Evolutionary conservation across 2,329 filamentous ascomycete genomes (phyloP).

Genomic region (Ciborinia camelliae): DNA sequence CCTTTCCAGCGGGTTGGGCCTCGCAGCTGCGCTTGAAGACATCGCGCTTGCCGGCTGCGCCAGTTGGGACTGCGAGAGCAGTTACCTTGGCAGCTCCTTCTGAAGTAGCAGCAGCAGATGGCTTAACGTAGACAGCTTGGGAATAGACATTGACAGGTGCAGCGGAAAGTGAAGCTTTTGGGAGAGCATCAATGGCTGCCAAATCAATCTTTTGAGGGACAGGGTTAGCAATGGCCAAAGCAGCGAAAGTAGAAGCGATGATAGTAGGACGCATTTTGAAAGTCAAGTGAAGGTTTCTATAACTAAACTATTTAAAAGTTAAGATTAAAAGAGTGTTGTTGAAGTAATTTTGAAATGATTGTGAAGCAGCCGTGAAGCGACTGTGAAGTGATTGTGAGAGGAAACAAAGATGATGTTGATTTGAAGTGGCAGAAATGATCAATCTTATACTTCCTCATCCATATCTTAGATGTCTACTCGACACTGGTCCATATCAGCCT

Average conservation of each 20-base stretch:
- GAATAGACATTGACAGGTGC: constrained; percentile 31
- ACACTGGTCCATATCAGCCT: neutral
- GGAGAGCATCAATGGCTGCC: constrained; percentile 36
- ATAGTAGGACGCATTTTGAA: constrained; percentile 26
- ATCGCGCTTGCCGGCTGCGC: neutral
- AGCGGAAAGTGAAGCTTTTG: constrained; percentile 34
- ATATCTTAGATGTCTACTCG: neutral
- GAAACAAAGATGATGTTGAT: neutral
- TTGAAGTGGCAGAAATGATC: neutral
- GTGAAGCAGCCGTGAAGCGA: too few species aligned
- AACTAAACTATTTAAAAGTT: too few species aligned
- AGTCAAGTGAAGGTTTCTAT: neutral
- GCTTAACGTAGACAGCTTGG: neutral
- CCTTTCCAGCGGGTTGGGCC: neutral
- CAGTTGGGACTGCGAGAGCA: neutral
- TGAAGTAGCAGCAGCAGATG: neutral
- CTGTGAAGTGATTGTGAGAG: neutral
- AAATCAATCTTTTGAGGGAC: constrained; percentile 40
- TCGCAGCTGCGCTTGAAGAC: neutral
- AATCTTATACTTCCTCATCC: constrained; percentile 11
- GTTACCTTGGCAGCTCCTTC: neutral
- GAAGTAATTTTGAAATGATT: too few species aligned
- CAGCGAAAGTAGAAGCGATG: constrained; percentile 26
- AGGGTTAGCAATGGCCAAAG: constrained; percentile 29
- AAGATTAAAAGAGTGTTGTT: too few species aligned